phyloP scores from a whole-genome alignment of 306 rosid species.

The Sechiopsis laciniata region DNA sequence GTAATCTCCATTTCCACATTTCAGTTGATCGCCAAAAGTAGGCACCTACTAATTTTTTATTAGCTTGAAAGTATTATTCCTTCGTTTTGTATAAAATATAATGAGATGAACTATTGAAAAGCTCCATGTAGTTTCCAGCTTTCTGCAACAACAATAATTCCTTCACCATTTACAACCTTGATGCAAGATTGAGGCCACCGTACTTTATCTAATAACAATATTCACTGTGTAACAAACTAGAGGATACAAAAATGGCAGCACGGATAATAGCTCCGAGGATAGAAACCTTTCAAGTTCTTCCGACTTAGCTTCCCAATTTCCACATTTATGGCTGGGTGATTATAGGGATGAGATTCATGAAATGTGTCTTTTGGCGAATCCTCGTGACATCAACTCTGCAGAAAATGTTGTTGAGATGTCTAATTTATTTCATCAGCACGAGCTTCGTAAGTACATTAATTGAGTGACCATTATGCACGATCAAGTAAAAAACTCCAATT shows the following conservation, averaged over 20 bases:
- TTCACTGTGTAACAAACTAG: not conserved
- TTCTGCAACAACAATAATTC: not conserved
- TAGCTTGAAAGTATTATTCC: not conserved
- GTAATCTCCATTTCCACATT: not conserved
- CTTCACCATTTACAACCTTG: not conserved
- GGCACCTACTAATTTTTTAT: not conserved
- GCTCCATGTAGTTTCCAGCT: not conserved
- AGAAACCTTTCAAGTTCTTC: not conserved
- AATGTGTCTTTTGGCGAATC: not conserved
- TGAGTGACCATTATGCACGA: not conserved
- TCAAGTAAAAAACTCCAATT: not conserved
- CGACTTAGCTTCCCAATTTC: not conserved
- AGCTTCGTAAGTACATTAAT: not conserved
- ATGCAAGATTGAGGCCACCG: not conserved
- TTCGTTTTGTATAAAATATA: conserved; percentile 6
- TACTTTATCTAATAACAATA: not conserved
- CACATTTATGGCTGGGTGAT: not conserved
- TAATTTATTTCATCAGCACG: not conserved
- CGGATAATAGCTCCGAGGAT: not conserved
- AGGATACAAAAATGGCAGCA: conserved; percentile 20
- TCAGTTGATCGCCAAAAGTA: not conserved
- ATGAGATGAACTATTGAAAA: not conserved
- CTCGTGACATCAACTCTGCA: conserved; percentile 14
- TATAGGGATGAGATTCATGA: not conserved
- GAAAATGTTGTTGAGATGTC: not conserved